Evolutionary conservation across 345 rosid genomes (phyloP), one percentile per base, ranked within the genome.

Genomic region (Citropsis articulata): DNA sequence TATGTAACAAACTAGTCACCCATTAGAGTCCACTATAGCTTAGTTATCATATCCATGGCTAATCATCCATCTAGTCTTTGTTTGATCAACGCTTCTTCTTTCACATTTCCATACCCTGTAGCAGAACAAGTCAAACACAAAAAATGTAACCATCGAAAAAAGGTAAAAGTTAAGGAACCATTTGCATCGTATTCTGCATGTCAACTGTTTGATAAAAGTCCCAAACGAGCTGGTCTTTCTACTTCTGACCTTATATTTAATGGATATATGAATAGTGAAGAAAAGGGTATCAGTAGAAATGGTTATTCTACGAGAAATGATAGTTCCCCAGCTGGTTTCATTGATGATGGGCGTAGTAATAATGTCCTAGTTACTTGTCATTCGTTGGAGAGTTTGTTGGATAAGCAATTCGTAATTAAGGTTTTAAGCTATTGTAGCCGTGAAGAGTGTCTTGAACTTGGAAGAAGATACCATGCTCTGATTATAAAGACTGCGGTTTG

Each of bases 171-270:
- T 1, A n/a, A 7, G 2, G 40, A 81, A 61, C 59, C 53, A 14
- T 16, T 27, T 33, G 12, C 33, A 55, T 24, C 42, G 14, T 67
- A 38, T 19, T 4, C 56, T 38, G 78, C 45, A 40, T 55, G 72
- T 78, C 9, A 25, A 24, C 36, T 83, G 74, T 60, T 76, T 73
- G 83, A 77, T 28, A 48, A 40, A 83, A 79, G 61, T 80, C 68
- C 80, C 74, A 35, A 69, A 63, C 36, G 81, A 74, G 13, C 9
- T 28, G 25, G 36, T 16, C 38, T 38, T 33, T 53, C 53, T 25
- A 50, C 71, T 48, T 10, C 28, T 33, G 63, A 61, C 60, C 50
- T 72, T 53, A 19, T 10, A 33, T 62, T 48, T 13, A 48, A 19
- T 21, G 61, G 65, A 61, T 48, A 21, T 69, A 13, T 45, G 38